A percentile compares a stretch with the other conserved stretches of the same genome.
Conservation (phyloP, 352 stramenopile species). For the Globisporangium okanoganense region DNA sequence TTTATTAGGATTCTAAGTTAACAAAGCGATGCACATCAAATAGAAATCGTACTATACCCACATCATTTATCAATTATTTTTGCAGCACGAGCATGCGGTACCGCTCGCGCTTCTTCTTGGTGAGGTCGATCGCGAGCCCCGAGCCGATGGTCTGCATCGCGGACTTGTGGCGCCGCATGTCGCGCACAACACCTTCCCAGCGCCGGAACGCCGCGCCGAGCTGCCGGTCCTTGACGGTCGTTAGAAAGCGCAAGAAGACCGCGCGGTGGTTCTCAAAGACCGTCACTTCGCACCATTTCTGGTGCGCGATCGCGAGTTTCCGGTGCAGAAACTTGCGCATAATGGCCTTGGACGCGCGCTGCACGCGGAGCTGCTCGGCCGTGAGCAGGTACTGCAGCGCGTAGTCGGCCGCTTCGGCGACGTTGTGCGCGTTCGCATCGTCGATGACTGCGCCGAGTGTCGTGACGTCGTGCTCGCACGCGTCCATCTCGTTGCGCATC, state of each 20-base stretch:
- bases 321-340: slow-evolving; percentile 41
- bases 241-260: slow-evolving; percentile 42
- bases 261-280: slow-evolving; percentile 39
- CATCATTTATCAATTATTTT: slow-evolving; percentile 27
- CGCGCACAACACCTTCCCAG: slow-evolving; percentile 42
- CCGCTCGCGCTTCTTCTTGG: slow-evolving; percentile 57
- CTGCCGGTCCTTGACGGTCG: slow-evolving; percentile 40
- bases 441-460: slow-evolving; percentile 32
- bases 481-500: slow-evolving; percentile 68
- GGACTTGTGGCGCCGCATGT: slow-evolving; percentile 42
- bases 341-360: slow-evolving; percentile 39
- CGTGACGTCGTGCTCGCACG: slow-evolving; percentile 33
- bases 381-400: slow-evolving; percentile 62
- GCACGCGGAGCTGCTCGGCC: slow-evolving; percentile 40
- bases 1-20: slow-evolving; percentile 1
- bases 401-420: slow-evolving; percentile 52
- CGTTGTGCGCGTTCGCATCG: slow-evolving; percentile 41
- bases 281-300: slow-evolving; percentile 42
- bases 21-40: not conserved
- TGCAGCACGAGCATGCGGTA: slow-evolving; percentile 69
- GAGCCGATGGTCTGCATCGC: slow-evolving; percentile 37
- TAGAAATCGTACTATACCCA: not conserved
- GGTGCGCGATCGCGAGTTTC: slow-evolving; percentile 32
- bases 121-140: slow-evolving; percentile 53
- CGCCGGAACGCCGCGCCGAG: slow-evolving; percentile 52